A percentile compares a stretch with the other conserved stretches of the same genome.
Conservation (phyloP, 2,329 filamentous ascomycete genomes). For the Endothia cerciana region DNA sequence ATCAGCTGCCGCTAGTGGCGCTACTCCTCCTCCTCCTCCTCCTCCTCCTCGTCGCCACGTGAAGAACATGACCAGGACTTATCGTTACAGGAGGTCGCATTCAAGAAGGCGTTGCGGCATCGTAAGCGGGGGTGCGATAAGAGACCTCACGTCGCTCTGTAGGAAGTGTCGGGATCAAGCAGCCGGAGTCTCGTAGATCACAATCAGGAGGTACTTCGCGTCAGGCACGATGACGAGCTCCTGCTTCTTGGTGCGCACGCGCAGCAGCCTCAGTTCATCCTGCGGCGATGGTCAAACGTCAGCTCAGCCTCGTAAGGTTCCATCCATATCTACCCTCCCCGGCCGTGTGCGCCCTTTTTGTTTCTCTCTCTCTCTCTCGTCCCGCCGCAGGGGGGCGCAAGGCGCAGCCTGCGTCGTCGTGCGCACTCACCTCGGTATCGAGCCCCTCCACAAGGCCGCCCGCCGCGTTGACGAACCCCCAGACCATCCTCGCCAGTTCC, state of each 20-base stretch:
- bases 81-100: not conserved
- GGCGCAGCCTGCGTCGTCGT: not conserved
- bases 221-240: slow-evolving; percentile 85
- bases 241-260: slow-evolving; percentile 81
- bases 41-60: not conserved
- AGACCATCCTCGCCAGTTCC: slow-evolving; percentile 76
- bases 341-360: not conserved
- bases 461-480: slow-evolving; percentile 72
- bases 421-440: slow-evolving; percentile 64
- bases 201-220: slow-evolving; percentile 75
- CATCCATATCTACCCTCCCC: no score
- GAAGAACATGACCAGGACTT: not conserved
- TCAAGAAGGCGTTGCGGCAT: not conserved
- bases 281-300: slow-evolving; percentile 36
- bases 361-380: not conserved
- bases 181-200: slow-evolving; percentile 79
- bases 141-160: not conserved
- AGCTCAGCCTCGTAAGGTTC: slow-evolving; percentile 18
- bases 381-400: not conserved
- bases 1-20: not conserved
- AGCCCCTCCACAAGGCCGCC: slow-evolving; percentile 72
- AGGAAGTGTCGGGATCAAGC: slow-evolving; percentile 46
- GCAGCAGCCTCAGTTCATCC: slow-evolving; percentile 77
- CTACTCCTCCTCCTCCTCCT: no score
- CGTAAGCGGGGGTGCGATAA: not conserved